These are phyloP conservation scores for Aspergillus amoenus DNA, from an alignment of 2,329 filamentous ascomycete genomes.

Conservation along the genomic window DNA sequence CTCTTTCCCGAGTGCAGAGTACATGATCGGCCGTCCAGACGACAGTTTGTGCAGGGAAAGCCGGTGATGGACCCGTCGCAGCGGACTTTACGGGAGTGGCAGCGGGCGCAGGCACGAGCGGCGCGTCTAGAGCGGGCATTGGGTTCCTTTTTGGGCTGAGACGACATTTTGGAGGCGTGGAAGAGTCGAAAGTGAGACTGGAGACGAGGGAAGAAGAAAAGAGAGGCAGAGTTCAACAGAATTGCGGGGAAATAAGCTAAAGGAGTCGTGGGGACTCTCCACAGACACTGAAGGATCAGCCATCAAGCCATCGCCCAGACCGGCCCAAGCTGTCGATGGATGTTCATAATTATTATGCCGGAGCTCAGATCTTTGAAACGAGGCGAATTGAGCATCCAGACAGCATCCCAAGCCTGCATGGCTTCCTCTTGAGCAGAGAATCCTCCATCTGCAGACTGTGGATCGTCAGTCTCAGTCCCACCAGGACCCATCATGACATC, in stretches of 20 bases:
- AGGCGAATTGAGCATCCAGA: too few species aligned
- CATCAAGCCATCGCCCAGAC: too few species aligned
- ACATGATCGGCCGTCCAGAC: conserved; percentile 14
- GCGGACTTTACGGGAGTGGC: conserved; percentile 15
- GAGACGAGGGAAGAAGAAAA: not conserved
- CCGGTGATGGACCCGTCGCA: conserved; percentile 18
- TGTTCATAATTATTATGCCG: too few species aligned
- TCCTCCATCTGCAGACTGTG: too few species aligned
- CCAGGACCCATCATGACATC: too few species aligned
- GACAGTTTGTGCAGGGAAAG: conserved; percentile 18
- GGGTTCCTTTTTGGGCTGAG: not conserved
- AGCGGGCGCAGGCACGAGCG: conserved; percentile 14
- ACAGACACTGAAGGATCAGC: not conserved
- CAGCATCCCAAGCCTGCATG: too few species aligned
- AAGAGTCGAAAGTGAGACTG: not conserved
- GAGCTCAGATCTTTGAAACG: too few species aligned
- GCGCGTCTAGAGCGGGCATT: conserved; percentile 10
- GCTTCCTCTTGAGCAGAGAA: too few species aligned
- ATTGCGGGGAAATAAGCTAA: conserved; percentile 3
- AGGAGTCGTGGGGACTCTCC: conserved; percentile 1
- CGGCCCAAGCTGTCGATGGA: too few species aligned
- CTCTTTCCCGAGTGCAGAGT: conserved; percentile 9
- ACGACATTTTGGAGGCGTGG: not conserved
- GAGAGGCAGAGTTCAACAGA: not conserved
- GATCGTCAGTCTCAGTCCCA: too few species aligned